Evolutionary conservation across 306 rosid genomes (phyloP).

Genomic region (Prunus mongolica): DNA sequence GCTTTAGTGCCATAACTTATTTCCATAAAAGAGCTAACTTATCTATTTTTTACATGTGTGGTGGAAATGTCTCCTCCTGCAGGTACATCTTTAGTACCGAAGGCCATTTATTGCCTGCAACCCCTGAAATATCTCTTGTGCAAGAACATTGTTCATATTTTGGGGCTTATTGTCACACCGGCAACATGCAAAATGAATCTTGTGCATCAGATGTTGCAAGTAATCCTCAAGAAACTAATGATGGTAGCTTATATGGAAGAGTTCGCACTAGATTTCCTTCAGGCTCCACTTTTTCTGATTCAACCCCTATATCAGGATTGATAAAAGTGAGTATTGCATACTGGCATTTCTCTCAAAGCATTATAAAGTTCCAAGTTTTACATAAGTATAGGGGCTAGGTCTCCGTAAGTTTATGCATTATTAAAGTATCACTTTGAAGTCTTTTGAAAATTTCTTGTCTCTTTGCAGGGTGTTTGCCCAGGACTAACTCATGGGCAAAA

Average conservation of each 20-base stretch:
- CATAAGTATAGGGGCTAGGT: not conserved
- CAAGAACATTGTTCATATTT: slow-evolving; percentile 77
- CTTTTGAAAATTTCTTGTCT: slow-evolving; percentile 18
- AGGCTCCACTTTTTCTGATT: slow-evolving; percentile 39
- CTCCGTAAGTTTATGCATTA: not conserved
- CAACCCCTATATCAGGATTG: slow-evolving; percentile 54
- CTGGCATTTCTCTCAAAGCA: not conserved
- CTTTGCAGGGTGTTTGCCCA: slow-evolving; percentile 81
- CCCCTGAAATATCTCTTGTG: slow-evolving; percentile 79
- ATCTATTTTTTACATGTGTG: not conserved
- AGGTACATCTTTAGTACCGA: slow-evolving; percentile 95
- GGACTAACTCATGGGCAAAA: slow-evolving; percentile 77
- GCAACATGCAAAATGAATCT: slow-evolving; percentile 32
- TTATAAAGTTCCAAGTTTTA: not conserved
- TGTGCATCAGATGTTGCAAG: slow-evolving; percentile 36
- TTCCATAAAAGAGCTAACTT: slow-evolving; percentile 6
- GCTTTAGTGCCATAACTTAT: slow-evolving; percentile 15
- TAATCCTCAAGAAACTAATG: slow-evolving; percentile 61
- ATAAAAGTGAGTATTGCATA: slow-evolving; percentile 54
- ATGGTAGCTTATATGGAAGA: slow-evolving; percentile 40
- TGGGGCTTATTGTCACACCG: slow-evolving; percentile 74
- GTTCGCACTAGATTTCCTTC: slow-evolving; percentile 37
- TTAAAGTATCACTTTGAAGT: not conserved
- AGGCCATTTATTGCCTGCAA: slow-evolving; percentile 90
- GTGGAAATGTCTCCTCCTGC: slow-evolving; percentile 14